Base-by-base conservation (phyloP, 257 asterid genomes). In the Verbena officinalis region DNA sequence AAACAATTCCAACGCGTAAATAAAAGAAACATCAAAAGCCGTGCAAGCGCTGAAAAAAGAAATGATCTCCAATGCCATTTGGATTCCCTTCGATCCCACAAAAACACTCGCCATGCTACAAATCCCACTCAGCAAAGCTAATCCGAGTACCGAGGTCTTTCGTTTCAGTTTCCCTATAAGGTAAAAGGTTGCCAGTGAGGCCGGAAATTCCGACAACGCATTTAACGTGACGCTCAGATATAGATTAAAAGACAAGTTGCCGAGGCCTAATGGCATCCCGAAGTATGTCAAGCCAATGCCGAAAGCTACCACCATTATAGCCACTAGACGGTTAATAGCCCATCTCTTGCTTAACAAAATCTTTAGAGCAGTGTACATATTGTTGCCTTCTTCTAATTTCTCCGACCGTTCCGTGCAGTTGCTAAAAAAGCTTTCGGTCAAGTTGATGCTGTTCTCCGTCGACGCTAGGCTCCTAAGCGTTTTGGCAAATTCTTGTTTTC, bases 211-310 rank as follows among this genome's bases (percentile, higher is more conserved):
- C 0, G 68, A 39, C 19, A 59, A 4, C 9, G 79, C 79, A 3
- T 78, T 81, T 2, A 78, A 40, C 0, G 74, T 71, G 6, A 60
- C 63, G 36, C 79, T 66, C 27, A 70, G 9, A 61, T 81, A 81
- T 8, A 78, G 66, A 55, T 75, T 64, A 6, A 72, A 72, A 9
- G 67, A 63, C 40, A 81, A 59, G 60, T 52, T 75, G 1, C 80
- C 78, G 5, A 78, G 68, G 9, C 80, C 79, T 20, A 75, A 46
- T 57, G 86, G 83, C 64, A 76, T 69, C 19, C 84, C 84, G 27
- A 11, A 42, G 68, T 77, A 78, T 36, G 59, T 34, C 49, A 75
- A 13, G 38, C 84, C 81, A 15, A 69, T 54, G 14, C 83, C 83
- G 58, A 77, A 72, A 11, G 77, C 62, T 3, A 42, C 16, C 21